phyloP scores from a whole-genome alignment of 106 monocot species.

The Gastrodia elata region DNA sequence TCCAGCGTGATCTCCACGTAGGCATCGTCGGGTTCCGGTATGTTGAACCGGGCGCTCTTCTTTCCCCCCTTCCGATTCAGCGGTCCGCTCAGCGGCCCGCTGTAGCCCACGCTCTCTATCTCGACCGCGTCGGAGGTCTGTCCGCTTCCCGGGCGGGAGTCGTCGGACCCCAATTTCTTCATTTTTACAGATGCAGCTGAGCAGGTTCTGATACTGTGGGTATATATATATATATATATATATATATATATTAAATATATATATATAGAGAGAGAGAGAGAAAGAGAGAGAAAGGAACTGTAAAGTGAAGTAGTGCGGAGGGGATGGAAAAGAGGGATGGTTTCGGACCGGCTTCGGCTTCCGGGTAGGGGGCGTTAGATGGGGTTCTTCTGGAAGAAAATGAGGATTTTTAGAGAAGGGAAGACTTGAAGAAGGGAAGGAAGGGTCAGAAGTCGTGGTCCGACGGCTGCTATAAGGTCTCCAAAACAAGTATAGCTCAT shows the following conservation, averaged over 20 bases:
- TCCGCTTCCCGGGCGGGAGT: neutral
- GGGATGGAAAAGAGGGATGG: neutral
- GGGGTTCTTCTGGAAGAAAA: conserved; percentile 1
- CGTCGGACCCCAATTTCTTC: neutral
- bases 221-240: too few relatives aligned
- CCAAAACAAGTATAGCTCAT: neutral
- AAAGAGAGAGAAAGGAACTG: neutral
- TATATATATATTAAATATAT: too few relatives aligned
- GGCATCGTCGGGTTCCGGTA: conserved; percentile 35
- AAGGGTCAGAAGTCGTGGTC: neutral
- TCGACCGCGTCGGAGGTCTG: conserved; percentile 5
- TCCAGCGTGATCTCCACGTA: conserved; percentile 98
- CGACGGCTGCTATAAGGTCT: neutral
- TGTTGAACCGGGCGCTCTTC: conserved; percentile 74
- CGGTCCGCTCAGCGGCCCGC: conserved; percentile 66
- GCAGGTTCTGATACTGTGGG: neutral
- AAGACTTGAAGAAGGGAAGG: neutral
- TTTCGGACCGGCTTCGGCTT: neutral
- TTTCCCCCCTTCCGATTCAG: conserved; percentile 35
- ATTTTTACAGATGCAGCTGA: neutral
- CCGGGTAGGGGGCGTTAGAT: neutral
- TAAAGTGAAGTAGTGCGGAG: neutral
- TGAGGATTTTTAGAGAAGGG: neutral
- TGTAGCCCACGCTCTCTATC: conserved; percentile 17
- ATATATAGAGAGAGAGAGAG: too few relatives aligned